These are phyloP conservation scores for Polyplosphaeria fusca DNA, from an alignment of 495 filamentous ascomycete species.

Conservation along the genomic window DNA sequence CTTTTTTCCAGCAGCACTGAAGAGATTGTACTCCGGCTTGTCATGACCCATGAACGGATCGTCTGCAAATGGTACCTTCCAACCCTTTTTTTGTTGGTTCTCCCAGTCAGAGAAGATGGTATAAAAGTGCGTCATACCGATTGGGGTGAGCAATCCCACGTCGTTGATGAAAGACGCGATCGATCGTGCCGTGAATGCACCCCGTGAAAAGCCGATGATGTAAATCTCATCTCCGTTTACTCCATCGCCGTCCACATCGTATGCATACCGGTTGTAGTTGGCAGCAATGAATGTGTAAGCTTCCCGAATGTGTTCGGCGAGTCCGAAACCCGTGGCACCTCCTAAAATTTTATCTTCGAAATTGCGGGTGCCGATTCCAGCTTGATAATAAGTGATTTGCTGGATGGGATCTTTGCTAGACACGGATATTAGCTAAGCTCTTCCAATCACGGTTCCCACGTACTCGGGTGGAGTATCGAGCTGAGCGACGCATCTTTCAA, in stretches of 20 bases:
- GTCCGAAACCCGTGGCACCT: conserved; percentile 18
- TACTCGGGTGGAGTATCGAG: conserved; percentile 21
- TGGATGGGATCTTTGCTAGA: background rate
- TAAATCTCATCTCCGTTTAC: conserved; percentile 13
- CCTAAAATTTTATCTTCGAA: conserved; percentile 13
- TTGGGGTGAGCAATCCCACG: conserved; percentile 10
- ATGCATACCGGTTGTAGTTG: conserved; percentile 9
- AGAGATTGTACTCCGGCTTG: conserved; percentile 10
- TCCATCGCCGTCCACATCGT: conserved; percentile 6
- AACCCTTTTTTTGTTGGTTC: conserved; percentile 22
- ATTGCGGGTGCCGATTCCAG: conserved; percentile 32
- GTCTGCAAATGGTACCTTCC: conserved; percentile 11
- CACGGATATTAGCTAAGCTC: too few relatives aligned
- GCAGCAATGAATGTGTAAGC: conserved; percentile 21
- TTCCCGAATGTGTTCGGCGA: conserved; percentile 22
- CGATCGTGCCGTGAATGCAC: conserved; percentile 17
- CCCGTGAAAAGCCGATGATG: conserved; percentile 21
- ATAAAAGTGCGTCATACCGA: conserved; percentile 32
- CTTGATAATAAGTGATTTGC: conserved; percentile 39
- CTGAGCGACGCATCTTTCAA: conserved; percentile 5
- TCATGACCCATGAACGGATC: conserved; percentile 7
- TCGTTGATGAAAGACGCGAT: conserved; percentile 16
- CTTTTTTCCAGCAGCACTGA: conserved; percentile 3
- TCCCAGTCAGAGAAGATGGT: conserved; percentile 37
- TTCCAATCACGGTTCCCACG: too few relatives aligned